These are phyloP conservation scores for Citrullus amarus DNA, from an alignment of 306 rosid genomes.

Conservation along the genomic window DNA sequence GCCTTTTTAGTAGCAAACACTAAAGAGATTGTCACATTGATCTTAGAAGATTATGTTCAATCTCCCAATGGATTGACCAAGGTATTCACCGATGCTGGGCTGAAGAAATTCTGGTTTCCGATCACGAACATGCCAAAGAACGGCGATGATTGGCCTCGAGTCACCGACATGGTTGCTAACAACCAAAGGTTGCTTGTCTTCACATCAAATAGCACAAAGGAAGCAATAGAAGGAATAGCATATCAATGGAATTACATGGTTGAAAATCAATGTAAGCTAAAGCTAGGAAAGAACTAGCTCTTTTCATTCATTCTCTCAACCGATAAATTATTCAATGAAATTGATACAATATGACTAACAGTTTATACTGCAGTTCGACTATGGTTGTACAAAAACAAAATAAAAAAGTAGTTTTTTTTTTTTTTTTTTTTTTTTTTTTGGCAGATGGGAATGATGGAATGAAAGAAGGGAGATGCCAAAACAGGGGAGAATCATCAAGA, in stretches of 20 bases:
- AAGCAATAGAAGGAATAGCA: slow-evolving; percentile 69
- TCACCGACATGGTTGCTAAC: slow-evolving; percentile 64
- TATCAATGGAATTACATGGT: slow-evolving; percentile 90
- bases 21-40: slow-evolving; percentile 64
- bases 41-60: slow-evolving; percentile 82
- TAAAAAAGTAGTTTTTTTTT: too few relatives aligned
- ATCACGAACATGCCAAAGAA: slow-evolving; percentile 54
- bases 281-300: too few relatives aligned
- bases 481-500: slow-evolving; percentile 59
- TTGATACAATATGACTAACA: background rate
- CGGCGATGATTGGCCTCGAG: slow-evolving; percentile 76
- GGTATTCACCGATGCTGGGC: slow-evolving; percentile 47
- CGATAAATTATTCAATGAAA: background rate
- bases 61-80: slow-evolving; percentile 68
- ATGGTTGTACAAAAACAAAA: too few relatives aligned
- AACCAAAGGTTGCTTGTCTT: slow-evolving; percentile 70
- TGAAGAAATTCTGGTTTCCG: slow-evolving; percentile 84
- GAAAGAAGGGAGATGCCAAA: slow-evolving; percentile 53
- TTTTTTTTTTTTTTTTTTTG: too few relatives aligned
- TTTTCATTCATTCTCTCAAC: too few relatives aligned
- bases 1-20: slow-evolving; percentile 61
- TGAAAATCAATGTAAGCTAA: slow-evolving; percentile 58
- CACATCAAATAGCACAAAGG: slow-evolving; percentile 48
- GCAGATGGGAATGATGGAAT: slow-evolving; percentile 78
- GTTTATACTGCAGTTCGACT: background rate